phyloP scores from a whole-genome alignment of 257 asterid species.

The Plectranthus barbatus region DNA sequence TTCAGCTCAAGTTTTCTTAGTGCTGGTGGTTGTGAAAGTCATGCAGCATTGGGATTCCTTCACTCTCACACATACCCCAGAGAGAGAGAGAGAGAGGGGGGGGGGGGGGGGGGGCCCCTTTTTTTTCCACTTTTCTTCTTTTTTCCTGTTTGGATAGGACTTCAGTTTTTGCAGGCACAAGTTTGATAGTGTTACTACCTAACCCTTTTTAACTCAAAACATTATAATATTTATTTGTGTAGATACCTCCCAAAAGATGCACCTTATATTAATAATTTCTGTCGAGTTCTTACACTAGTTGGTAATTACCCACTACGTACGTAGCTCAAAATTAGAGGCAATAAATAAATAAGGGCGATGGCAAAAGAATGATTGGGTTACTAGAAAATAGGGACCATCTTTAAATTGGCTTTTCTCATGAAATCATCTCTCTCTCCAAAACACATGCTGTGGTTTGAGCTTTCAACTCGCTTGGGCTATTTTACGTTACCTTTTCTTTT shows the following conservation, averaged over 20 bases:
- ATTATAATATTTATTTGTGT: background rate
- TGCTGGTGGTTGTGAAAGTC: conserved; percentile 32
- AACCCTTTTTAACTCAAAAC: background rate
- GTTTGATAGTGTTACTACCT: conserved; percentile 4
- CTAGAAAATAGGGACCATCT: background rate
- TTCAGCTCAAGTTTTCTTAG: conserved; percentile 38
- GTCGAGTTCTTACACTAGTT: background rate
- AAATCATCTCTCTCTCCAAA: background rate
- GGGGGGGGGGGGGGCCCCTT: background rate
- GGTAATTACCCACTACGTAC: background rate
- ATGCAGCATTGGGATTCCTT: conserved; percentile 41
- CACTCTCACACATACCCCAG: background rate
- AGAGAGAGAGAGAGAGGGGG: conserved; percentile 3
- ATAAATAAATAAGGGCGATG: background rate
- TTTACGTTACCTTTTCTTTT: no score
- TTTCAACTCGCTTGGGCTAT: no score
- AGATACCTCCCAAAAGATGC: background rate
- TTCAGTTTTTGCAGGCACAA: background rate
- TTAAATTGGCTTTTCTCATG: conserved; percentile 6
- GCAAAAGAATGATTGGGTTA: background rate
- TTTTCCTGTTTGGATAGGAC: background rate
- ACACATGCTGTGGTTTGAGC: no score
- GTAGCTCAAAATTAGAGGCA: conserved; percentile 2
- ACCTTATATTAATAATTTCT: background rate
- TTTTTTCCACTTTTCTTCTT: conserved; percentile 15